Conservation (phyloP, 345 rosid species). For the Angophora floribunda region DNA sequence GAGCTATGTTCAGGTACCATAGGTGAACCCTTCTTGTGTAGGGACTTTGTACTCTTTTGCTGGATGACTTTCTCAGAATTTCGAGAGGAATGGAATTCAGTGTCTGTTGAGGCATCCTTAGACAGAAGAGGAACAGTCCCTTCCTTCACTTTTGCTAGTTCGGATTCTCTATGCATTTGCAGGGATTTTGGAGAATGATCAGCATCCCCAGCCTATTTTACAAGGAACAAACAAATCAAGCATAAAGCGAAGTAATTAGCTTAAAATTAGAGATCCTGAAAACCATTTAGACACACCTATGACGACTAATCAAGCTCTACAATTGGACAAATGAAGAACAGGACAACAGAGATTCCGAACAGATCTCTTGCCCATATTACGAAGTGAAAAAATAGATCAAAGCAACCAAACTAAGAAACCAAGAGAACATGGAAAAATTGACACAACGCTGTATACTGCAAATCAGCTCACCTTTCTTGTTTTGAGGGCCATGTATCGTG, state of each 20-base stretch:
- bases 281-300: background rate
- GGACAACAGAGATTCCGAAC: background rate
- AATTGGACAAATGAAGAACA: background rate
- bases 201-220: conserved; percentile 27
- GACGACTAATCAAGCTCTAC: background rate
- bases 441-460: background rate
- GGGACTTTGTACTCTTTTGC: conserved; percentile 6
- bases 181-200: conserved; percentile 16
- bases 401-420: background rate
- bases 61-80: conserved; percentile 2
- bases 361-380: background rate
- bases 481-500: conserved; percentile 75
- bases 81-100: background rate
- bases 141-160: conserved; percentile 15
- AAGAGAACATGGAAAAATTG: background rate
- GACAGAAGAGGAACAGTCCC: conserved; percentile 1
- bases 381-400: background rate
- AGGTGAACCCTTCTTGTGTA: conserved; percentile 1
- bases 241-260: background rate
- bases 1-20: conserved; percentile 14
- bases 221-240: background rate
- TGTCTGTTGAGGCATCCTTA: conserved; percentile 16
- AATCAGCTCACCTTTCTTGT: conserved; percentile 58
- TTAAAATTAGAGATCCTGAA: background rate
- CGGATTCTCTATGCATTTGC: conserved; percentile 20